Base-by-base conservation (phyloP, 2,329 filamentous ascomycete species). In the Fusarium longipes region DNA sequence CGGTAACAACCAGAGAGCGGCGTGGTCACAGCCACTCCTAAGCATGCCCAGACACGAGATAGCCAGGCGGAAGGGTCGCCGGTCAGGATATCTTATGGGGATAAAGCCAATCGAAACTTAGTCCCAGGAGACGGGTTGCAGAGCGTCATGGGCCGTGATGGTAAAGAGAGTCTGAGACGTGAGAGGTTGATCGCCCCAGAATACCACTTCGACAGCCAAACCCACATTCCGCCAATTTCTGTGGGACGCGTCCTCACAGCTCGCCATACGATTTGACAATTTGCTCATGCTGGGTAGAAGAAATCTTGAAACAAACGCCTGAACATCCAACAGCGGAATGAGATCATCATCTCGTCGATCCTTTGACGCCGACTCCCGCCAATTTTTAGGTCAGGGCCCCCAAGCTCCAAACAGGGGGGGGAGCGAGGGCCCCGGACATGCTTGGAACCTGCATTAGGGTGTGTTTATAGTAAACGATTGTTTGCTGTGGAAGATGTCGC, bases 271-370 rank as follows among this genome's bases (percentile, higher is more conserved):
- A 73, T 70, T 73, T 65, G 67, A 57, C 53, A 62, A 49, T 48
- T 49, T 45, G 48, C 40, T 64, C 49, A 59, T 60, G 38, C 57
- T 56, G 55, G 53, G 53, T 32, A 51, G 61, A 44, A 55, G 50
- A 62, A 55, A 72, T 68, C 65, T 73, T 73, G 71, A 73, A 73
- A 73, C 71, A 73, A 72, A 72, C 71, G 65, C 70, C 71, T 68
- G 67, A 57, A 62, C 58, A 61, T 33, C 67, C 69, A 70, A 70
- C 71, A 70, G 56, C 63, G 67, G 71, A 73, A 73, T 73, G 71
- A 73, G 71, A 73, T 73, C 71, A 73, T 73, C 70, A 67, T 66
- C 63, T 66, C 63, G 71, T 73, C 69, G 71, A 73, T 73, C 71
- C 51, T 70, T 68, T 71, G 70, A 60, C 71, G 65, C 71, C 69